A percentile compares a stretch with the other conserved stretches of the same genome.
Evolutionary conservation across 192 early-diverging fungal species (phyloP).

Genomic region (Phlyctochytrium planicorne): DNA sequence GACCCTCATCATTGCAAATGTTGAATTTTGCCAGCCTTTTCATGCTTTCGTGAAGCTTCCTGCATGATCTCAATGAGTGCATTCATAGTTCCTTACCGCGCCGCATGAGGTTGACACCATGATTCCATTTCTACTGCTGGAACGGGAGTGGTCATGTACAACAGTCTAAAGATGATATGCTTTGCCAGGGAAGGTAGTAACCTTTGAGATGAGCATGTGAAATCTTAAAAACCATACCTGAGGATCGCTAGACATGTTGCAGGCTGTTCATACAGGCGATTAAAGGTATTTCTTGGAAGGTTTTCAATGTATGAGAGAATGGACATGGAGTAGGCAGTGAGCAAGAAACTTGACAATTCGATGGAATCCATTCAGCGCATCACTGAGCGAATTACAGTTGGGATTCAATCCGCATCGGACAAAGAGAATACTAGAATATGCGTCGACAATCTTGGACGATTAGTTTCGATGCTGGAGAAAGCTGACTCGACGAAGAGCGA

Average conservation of each 20-base stretch:
- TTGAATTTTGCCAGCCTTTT: conserved; percentile 70
- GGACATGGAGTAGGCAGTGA: not conserved
- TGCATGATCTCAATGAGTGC: conserved; percentile 19
- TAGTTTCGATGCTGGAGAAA: too few relatives aligned
- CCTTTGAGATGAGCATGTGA: conserved; percentile 16
- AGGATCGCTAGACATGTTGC: conserved; percentile 93
- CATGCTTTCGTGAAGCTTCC: conserved; percentile 63
- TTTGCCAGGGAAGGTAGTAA: conserved; percentile 83
- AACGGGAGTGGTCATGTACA: conserved; percentile 71
- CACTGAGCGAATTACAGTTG: too few relatives aligned
- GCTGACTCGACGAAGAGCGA: too few relatives aligned
- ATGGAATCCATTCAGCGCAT: too few relatives aligned
- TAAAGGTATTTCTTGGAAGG: conserved; percentile 72
- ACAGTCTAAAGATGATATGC: conserved; percentile 85
- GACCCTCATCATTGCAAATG: conserved; percentile 58
- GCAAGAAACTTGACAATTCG: too few relatives aligned
- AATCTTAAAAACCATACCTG: conserved; percentile 46
- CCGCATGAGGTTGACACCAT: conserved; percentile 43
- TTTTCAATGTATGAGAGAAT: conserved; percentile 36
- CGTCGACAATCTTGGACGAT: too few relatives aligned
- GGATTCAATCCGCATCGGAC: too few relatives aligned
- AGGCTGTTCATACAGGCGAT: conserved; percentile 80
- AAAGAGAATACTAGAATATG: too few relatives aligned
- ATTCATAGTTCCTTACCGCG: not conserved
- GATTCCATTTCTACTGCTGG: conserved; percentile 57